These are phyloP conservation scores for Cymbidium sinense DNA, from an alignment of 106 monocot genomes.

Conservation along the genomic window DNA sequence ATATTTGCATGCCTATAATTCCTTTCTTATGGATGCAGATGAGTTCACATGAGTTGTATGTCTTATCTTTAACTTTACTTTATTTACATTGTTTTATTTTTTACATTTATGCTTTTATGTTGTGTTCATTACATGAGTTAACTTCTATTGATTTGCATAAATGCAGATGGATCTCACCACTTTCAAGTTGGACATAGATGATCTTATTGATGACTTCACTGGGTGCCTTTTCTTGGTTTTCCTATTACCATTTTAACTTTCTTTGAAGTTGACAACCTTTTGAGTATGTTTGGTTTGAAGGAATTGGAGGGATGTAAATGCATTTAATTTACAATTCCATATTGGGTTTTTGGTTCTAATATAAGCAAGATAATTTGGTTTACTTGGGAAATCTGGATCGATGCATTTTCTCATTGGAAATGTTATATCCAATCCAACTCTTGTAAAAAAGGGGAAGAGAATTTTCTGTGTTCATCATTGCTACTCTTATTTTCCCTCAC, in stretches of 20 bases:
- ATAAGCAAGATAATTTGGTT: background rate
- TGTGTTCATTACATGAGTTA: background rate
- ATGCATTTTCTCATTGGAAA: background rate
- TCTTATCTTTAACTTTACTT: too few relatives aligned
- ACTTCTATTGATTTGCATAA: background rate
- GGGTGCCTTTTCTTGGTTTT: conserved; percentile 18
- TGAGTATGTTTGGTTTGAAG: background rate
- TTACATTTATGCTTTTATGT: background rate
- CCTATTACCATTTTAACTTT: background rate
- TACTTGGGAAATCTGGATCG: background rate
- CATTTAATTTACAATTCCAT: background rate
- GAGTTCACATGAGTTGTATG: too few relatives aligned
- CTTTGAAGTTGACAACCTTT: background rate
- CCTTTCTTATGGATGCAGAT: background rate
- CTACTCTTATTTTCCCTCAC: background rate
- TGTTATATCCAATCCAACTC: background rate
- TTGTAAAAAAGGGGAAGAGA: background rate
- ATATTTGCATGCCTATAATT: background rate
- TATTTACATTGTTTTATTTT: background rate
- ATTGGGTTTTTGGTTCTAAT: background rate
- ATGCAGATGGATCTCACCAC: conserved; percentile 38
- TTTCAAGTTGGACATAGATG: conserved; percentile 74
- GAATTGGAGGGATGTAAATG: background rate
- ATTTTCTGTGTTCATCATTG: background rate
- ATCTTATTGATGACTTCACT: conserved; percentile 48